phyloP scores from a whole-genome alignment of 2,329 filamentous ascomycete genomes.

The Ascochyta lentis region DNA sequence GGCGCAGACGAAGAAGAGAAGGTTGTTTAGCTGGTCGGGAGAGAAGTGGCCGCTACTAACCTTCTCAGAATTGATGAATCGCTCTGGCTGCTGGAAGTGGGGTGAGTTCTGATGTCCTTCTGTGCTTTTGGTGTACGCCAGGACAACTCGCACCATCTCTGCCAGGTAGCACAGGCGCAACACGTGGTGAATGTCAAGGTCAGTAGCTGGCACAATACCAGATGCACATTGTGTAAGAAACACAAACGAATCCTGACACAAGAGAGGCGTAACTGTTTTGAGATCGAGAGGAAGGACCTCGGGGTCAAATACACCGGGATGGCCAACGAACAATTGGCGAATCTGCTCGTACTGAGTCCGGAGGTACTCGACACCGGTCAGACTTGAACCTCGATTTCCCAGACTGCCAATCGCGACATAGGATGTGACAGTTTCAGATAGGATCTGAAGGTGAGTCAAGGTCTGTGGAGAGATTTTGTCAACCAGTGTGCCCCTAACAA shows the following conservation, averaged over 20 bases:
- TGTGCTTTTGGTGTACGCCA: constrained; percentile 54
- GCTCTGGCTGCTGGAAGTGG: constrained; percentile 24
- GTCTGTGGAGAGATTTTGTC: constrained; percentile 84
- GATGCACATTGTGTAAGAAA: constrained; percentile 83
- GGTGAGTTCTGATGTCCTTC: constrained; percentile 16
- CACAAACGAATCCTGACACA: constrained; percentile 75
- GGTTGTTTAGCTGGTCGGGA: constrained; percentile 37
- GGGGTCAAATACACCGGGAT: constrained; percentile 51
- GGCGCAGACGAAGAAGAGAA: constrained; percentile 43
- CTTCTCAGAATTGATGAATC: constrained; percentile 38
- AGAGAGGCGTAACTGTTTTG: constrained; percentile 59
- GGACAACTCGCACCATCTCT: constrained; percentile 83
- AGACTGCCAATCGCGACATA: constrained; percentile 81
- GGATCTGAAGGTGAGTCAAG: constrained; percentile 83
- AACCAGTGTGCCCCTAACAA: constrained; percentile 72
- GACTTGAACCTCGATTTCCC: constrained; percentile 64
- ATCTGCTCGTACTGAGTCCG: constrained; percentile 75
- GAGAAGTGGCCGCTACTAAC: constrained; percentile 28
- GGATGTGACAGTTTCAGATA: constrained; percentile 86
- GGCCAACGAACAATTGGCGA: constrained; percentile 73
- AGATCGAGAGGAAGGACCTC: constrained; percentile 51
- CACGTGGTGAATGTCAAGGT: constrained; percentile 78
- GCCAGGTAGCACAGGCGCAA: constrained; percentile 87
- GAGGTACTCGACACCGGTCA: constrained; percentile 70
- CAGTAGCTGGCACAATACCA: constrained; percentile 70